phyloP scores from a whole-genome alignment of 208 protist genomes.

The Trypanosoma avium region DNA sequence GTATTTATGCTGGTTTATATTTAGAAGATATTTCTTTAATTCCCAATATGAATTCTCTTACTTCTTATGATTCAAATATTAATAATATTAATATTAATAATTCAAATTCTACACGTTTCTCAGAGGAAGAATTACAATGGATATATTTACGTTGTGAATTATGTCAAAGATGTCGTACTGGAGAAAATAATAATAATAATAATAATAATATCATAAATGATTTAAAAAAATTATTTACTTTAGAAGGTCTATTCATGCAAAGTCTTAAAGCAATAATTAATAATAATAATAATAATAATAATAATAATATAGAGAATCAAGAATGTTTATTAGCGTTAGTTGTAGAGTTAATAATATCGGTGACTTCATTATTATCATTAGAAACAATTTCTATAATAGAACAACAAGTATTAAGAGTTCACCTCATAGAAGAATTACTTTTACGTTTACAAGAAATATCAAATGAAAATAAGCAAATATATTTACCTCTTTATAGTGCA shows the following conservation, averaged over 20 bases:
- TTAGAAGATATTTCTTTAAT: not conserved
- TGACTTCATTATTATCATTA: not conserved
- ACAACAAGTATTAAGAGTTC: not conserved
- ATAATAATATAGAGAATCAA: not conserved
- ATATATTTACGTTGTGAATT: constrained; percentile 15
- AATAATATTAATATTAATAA: not conserved
- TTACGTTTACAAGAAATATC: constrained; percentile 10
- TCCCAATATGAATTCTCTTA: not conserved
- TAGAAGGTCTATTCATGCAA: constrained; percentile 1
- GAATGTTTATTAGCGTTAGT: constrained; percentile 24
- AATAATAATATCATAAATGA: not conserved
- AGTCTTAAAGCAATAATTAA: not conserved
- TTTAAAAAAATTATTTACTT: constrained; percentile 9
- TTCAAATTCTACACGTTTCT: constrained; percentile 4
- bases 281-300: not conserved
- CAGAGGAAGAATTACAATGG: constrained; percentile 13
- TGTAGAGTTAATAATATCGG: constrained; percentile 11
- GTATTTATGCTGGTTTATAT: constrained; percentile 4
- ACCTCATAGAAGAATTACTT: constrained; percentile 1
- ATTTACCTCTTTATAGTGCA: constrained; percentile 18
- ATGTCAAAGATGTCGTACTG: not conserved
- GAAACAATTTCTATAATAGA: not conserved
- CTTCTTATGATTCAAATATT: not conserved
- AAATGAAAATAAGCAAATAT: not conserved
- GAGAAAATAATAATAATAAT: too few species aligned